Base-by-base conservation (phyloP, 345 rosid genomes). In the Moringa oleifera region DNA sequence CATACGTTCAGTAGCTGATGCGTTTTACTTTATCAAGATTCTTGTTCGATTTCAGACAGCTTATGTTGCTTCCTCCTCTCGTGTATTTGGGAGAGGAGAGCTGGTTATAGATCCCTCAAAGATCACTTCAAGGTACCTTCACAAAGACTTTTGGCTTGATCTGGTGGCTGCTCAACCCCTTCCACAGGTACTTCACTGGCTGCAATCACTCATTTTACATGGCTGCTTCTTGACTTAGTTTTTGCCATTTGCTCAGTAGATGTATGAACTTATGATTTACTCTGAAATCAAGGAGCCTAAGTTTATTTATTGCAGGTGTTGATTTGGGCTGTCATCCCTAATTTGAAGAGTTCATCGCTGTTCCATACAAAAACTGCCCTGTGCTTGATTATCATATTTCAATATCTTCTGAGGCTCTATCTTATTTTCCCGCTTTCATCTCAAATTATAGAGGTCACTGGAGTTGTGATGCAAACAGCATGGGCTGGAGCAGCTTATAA, bases 31-130 rank as follows among this genome's bases (percentile, higher is more conserved):
- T 0, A 50, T 75, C 50, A 80, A 76, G 62, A 74, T 83, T 21
- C 71, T 75, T 23, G 25, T 86, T 63, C 68, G 71, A 41, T 79
- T 81, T 62, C 78, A 75, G 45, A 85, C 84, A 7, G 86, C 88
- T 65, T 81, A 75, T 58, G 72, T 83, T 13, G 86, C 82, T 71
- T 86, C 88, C 33, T 79, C 88, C n/a, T 83, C 88, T 60, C 81
- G 86, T 13, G 86, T 83, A 2, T 72, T 79, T 46, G 88, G 88
- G 47, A 73, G 88, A 79, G 91, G 88, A 23, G 91, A 85, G 70
- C 77, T 85, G 33, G 83, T 79, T 12, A 36, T 83, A 15, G 76
- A 83, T 55, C 72, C 79, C 59, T 25, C 64, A 18, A 79, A 68
- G 76, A 77, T 85, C 33, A 70, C 84, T 54, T 63, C 75, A 10